phyloP scores from a whole-genome alignment of 2,329 filamentous ascomycete species.

The Aspergillus sergii region DNA sequence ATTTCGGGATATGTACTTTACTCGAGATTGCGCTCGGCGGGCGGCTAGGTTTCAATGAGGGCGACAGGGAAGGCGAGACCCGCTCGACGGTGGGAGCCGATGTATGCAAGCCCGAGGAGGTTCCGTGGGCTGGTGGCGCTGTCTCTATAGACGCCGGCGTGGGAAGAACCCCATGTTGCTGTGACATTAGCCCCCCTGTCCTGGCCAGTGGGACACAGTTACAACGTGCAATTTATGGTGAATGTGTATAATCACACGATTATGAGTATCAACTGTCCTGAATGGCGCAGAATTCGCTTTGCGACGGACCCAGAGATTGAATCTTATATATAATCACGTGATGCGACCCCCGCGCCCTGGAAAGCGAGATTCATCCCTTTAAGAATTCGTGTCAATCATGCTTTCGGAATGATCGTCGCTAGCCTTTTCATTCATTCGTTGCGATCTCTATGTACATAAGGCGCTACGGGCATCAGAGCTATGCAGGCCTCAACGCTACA shows the following conservation, averaged over 20 bases:
- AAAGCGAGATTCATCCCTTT: background rate
- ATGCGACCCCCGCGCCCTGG: constrained; percentile 6
- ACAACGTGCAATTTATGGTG: constrained; percentile 1
- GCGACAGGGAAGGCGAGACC: constrained; percentile 11
- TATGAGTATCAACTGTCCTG: background rate
- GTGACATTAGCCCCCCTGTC: constrained; percentile 25
- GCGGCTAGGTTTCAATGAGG: constrained; percentile 13
- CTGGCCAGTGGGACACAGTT: constrained; percentile 1
- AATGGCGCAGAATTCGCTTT: background rate
- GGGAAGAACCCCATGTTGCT: constrained; percentile 25
- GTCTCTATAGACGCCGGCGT: constrained; percentile 28
- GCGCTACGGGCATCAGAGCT: background rate
- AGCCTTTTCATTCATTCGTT: background rate
- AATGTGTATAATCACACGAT: background rate
- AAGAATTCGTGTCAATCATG: background rate
- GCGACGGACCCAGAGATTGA: constrained; percentile 26
- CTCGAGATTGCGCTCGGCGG: constrained; percentile 14
- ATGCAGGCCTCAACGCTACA: background rate
- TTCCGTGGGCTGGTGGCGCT: constrained; percentile 21
- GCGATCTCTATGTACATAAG: background rate
- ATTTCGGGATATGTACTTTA: constrained; percentile 27
- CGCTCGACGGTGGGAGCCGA: constrained; percentile 11
- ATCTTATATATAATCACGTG: constrained; percentile 33
- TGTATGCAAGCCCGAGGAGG: constrained; percentile 16
- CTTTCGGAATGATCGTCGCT: background rate